Base-by-base conservation (phyloP, 2,329 filamentous ascomycete genomes). In the Trichoderma afroharzianum region DNA sequence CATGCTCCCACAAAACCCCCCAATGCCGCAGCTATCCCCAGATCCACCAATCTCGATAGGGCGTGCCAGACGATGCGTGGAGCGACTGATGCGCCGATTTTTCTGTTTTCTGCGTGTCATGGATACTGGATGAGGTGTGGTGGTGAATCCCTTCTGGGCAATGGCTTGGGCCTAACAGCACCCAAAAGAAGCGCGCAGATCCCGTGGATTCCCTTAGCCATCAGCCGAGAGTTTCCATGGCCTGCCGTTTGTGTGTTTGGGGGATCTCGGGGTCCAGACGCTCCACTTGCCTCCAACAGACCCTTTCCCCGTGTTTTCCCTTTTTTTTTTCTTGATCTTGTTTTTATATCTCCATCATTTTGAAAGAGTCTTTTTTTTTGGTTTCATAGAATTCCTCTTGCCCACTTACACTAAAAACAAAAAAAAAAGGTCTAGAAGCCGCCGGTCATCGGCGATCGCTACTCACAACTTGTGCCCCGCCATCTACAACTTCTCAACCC, bases 401-500 rank as follows among this genome's bases (percentile, higher is more conserved):
- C 43, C 66, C 39, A 33, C 66, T 70, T 53, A 58, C 28, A 43
- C 24, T 9, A 59, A 21, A n/a, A 72, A 58, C 28, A 43, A 18
- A 15, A 59, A 21, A n/a, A 72, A 64, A 62, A 66, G 58, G 50
- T 68, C 39, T 50, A 33, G 71, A 70, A 63, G 26, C 28, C 8
- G 68, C 71, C 71, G 71, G 68, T 71, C 55, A 47, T 71, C 71
- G 67, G 67, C 64, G 63, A 55, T 64, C 58, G 6, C 64, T 63
- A 24, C 62, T 64, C 58, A 53, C 67, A 53, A 59, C 62, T 59
- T 58, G 71, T 55, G 39, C 71, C 73, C 74, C 68, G 67, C 71
- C 76, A 74, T 70, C 73, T 61, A 75, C 66, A 71, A 69, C 18
- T 58, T 72, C 33, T 58, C 72, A 24, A 70, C 72, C 80, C 74